These are phyloP conservation scores for Ceratobasidium sp. DNA, from an alignment of 1,284 basidiomycete genomes.

Conservation along the genomic window DNA sequence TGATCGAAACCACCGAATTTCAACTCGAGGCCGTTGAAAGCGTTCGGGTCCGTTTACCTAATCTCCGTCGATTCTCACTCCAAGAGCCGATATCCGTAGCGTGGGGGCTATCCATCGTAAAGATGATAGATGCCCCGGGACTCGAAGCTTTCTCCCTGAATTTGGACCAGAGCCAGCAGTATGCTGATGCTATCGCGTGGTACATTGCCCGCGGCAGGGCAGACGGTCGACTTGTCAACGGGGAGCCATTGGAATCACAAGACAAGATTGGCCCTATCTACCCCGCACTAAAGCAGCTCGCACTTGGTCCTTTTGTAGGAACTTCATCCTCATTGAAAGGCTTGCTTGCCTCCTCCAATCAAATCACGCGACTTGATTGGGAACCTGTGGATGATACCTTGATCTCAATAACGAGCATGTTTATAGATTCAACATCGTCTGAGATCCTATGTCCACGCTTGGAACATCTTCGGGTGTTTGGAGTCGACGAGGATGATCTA, in stretches of 20 bases:
- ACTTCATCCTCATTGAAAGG: neutral
- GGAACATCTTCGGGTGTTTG: constrained; percentile 9
- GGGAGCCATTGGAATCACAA: neutral
- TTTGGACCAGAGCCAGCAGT: neutral
- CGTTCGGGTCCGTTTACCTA: neutral
- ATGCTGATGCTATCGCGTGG: neutral
- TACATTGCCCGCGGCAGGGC: neutral
- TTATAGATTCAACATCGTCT: neutral
- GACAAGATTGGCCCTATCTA: neutral
- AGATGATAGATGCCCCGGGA: constrained; percentile 21
- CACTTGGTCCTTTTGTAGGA: constrained; percentile 1
- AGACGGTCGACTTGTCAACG: no score
- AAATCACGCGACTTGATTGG: constrained; percentile 11
- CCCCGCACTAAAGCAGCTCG: neutral
- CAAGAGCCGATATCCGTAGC: neutral
- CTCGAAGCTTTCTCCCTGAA: neutral
- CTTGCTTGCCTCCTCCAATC: neutral
- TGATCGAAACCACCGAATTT: neutral
- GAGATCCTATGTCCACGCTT: neutral
- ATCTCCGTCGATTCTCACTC: constrained; percentile 3
- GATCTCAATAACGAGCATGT: neutral
- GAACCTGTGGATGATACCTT: neutral
- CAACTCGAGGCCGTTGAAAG: neutral
- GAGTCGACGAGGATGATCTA: neutral
- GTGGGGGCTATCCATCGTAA: constrained; percentile 6